A percentile compares a stretch with the other conserved stretches of the same genome.
Conservation (phyloP, 108 stramenopile species). For the Cyclotella atomus region DNA sequence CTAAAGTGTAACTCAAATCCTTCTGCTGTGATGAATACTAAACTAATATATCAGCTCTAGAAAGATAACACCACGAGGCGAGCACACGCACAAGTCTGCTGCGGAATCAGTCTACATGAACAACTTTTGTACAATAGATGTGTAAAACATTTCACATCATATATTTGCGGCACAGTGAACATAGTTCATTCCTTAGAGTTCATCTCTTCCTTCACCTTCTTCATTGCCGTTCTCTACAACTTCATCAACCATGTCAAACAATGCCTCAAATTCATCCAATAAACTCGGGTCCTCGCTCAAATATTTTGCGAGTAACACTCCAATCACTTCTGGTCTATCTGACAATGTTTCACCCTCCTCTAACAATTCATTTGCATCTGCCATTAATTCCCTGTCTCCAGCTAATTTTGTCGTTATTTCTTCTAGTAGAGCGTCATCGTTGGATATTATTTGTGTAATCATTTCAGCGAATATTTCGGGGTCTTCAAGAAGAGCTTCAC, state of each 20-base stretch:
- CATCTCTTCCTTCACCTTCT: neutral
- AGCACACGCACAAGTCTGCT: too few species aligned
- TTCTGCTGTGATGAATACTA: too few species aligned
- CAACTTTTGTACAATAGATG: too few species aligned
- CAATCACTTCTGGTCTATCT: slow-evolving; percentile 44
- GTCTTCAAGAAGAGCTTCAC: slow-evolving; percentile 38
- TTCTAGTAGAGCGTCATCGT: slow-evolving; percentile 28
- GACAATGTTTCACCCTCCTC: slow-evolving; percentile 33
- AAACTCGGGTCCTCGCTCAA: slow-evolving; percentile 35
- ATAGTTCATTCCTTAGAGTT: too few species aligned
- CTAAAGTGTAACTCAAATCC: too few species aligned
- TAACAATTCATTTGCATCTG: slow-evolving; percentile 24
- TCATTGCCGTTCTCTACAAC: neutral
- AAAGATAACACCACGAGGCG: too few species aligned
- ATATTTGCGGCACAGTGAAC: too few species aligned
- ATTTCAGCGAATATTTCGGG: slow-evolving; percentile 45
- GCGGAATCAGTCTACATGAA: too few species aligned
- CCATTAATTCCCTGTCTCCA: slow-evolving; percentile 12
- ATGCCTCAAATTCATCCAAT: slow-evolving; percentile 46
- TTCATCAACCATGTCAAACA: slow-evolving; percentile 14
- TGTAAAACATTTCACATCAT: too few species aligned
- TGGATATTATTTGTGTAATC: slow-evolving; percentile 22
- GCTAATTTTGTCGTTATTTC: slow-evolving; percentile 24
- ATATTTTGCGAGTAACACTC: slow-evolving; percentile 21
- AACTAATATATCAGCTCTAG: too few species aligned